Conservation (phyloP, 2,329 filamentous ascomycete species). For the Colletotrichum horii region DNA sequence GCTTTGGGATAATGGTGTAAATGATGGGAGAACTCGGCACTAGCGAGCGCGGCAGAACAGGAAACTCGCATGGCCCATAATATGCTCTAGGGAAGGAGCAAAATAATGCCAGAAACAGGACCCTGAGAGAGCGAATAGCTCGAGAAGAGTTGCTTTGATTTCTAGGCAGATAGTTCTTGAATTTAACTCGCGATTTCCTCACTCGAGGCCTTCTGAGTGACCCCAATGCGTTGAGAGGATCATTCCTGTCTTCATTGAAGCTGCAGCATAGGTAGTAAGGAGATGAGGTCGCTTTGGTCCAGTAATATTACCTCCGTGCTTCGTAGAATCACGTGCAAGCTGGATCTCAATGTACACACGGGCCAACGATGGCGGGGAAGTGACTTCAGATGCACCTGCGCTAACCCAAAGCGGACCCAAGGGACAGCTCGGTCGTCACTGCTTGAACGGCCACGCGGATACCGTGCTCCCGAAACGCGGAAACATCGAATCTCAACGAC, state of each 20-base stretch:
- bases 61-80: background rate
- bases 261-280: background rate
- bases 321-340: background rate
- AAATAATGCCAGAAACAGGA: too few relatives aligned
- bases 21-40: background rate
- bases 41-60: background rate
- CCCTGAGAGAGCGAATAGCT: background rate
- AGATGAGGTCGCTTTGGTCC: background rate
- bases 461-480: conserved; percentile 17
- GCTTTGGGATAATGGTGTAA: background rate
- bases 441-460: background rate
- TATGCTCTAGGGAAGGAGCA: too few relatives aligned
- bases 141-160: background rate
- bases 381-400: background rate
- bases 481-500: background rate
- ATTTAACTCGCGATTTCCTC: background rate
- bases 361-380: background rate
- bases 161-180: background rate
- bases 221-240: background rate
- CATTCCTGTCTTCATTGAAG: background rate
- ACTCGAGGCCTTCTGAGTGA: background rate
- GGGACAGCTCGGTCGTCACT: conserved; percentile 14
- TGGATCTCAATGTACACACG: background rate
- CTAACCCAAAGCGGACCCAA: background rate
- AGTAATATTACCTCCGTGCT: background rate